These are phyloP conservation scores for Colletotrichum tropicale DNA, from an alignment of 2,329 filamentous ascomycete species.

Conservation along the genomic window DNA sequence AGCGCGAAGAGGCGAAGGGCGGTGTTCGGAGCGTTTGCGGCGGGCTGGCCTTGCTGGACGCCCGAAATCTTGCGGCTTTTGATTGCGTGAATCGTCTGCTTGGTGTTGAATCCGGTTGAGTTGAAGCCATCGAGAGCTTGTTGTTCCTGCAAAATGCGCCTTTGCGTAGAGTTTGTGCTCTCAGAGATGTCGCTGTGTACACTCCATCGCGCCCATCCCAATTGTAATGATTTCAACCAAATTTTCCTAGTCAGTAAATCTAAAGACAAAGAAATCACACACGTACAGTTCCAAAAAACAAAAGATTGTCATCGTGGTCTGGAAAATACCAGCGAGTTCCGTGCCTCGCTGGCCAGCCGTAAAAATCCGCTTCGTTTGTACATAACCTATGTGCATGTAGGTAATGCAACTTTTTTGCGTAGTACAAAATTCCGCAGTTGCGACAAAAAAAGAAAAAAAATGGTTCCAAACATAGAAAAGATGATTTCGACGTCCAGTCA, in stretches of 20 bases:
- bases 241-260: not conserved
- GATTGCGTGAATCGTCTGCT: not conserved
- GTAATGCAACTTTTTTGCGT: not conserved
- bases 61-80: not conserved
- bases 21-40: not conserved
- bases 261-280: not conserved
- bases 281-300: not conserved
- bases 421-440: not conserved
- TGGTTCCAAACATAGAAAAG: not conserved
- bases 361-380: conserved; percentile 3
- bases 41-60: not conserved
- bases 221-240: not conserved
- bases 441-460: not conserved
- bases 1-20: not conserved
- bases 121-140: not conserved
- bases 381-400: conserved; percentile 3
- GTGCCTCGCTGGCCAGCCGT: not conserved
- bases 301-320: not conserved
- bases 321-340: not conserved
- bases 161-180: not conserved
- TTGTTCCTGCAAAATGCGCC: not conserved
- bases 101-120: not conserved
- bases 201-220: not conserved
- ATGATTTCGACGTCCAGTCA: not conserved
- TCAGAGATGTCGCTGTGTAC: not conserved